Percentiles rank a stretch among this genome's conserved stretches.
phyloP scores from a whole-genome alignment of 768 basidiomycete genomes.

The Russula sp. region DNA sequence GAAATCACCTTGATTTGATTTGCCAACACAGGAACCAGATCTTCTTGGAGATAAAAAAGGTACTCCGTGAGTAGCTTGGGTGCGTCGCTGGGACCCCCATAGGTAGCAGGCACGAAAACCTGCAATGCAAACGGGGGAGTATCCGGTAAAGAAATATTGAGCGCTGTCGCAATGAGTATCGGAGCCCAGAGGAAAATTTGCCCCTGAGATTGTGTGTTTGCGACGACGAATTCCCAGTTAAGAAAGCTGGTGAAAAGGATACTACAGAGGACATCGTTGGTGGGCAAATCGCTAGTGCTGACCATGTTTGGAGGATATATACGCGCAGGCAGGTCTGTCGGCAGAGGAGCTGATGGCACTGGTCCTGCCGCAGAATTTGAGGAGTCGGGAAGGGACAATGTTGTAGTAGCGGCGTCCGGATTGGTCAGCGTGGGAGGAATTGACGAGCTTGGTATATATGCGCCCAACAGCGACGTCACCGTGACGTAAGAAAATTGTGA shows the following conservation, averaged over 20 bases:
- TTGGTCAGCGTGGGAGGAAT: conserved; percentile 34
- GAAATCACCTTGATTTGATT: conserved; percentile 57
- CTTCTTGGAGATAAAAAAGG: conserved; percentile 63
- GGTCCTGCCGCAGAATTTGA: conserved; percentile 32
- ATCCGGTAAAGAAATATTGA: conserved; percentile 40
- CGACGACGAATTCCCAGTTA: conserved; percentile 69
- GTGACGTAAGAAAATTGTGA: conserved; percentile 41
- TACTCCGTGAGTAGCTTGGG: conserved; percentile 62
- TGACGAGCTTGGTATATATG: conserved; percentile 30
- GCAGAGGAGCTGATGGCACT: conserved; percentile 44
- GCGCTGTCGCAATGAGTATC: conserved; percentile 44
- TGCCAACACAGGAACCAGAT: conserved; percentile 57
- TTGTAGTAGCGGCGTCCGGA: conserved; percentile 42
- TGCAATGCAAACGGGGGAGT: conserved; percentile 58
- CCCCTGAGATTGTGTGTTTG: conserved; percentile 52
- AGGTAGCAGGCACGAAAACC: conserved; percentile 67
- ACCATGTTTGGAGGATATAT: conserved; percentile 48
- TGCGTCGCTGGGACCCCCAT: conserved; percentile 46
- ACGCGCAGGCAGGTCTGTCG: conserved; percentile 55
- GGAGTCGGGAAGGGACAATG: conserved; percentile 32
- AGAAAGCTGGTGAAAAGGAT: conserved; percentile 58
- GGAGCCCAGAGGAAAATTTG: conserved; percentile 81
- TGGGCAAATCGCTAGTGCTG: conserved; percentile 33
- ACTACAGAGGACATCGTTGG: conserved; percentile 52
- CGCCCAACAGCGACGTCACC: conserved; percentile 37